Evolutionary conservation across 1,284 basidiomycete genomes (phyloP).

Genomic region (Takashimella tepidaria): DNA sequence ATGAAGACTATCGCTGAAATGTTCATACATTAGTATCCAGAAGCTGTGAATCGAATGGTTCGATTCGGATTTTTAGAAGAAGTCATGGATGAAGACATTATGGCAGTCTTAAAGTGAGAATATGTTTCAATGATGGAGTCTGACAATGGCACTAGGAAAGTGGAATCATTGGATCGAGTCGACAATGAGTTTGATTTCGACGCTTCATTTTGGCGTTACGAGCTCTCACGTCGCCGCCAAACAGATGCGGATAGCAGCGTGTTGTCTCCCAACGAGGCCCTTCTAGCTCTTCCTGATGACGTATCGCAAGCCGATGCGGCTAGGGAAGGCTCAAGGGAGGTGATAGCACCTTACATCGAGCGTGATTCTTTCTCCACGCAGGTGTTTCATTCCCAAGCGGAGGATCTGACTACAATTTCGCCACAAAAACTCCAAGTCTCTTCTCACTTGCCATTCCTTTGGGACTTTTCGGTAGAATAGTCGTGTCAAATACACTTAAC

Average conservation of each 20-base stretch:
- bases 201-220: constrained; percentile 20
- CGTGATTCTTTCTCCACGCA: too few relatives aligned
- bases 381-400: too few relatives aligned
- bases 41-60: constrained; percentile 18
- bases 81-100: constrained; percentile 13
- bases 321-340: too few relatives aligned
- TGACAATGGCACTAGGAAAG: constrained; percentile 5
- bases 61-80: constrained; percentile 13
- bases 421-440: too few relatives aligned
- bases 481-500: too few relatives aligned
- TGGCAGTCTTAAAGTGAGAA: constrained; percentile 15
- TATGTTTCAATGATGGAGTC: too few relatives aligned
- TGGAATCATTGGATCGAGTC: constrained; percentile 10
- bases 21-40: constrained; percentile 15
- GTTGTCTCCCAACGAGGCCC: not conserved
- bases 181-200: constrained; percentile 18
- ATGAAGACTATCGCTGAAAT: too few relatives aligned
- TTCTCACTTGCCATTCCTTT: not conserved
- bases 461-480: not conserved
- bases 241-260: not conserved
- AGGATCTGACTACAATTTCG: too few relatives aligned
- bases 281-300: not conserved
- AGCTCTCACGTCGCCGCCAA: not conserved
- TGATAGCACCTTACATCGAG: too few relatives aligned
- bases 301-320: too few relatives aligned